Base-by-base conservation (phyloP, 345 rosid species). In the Moricandia arvensis region DNA sequence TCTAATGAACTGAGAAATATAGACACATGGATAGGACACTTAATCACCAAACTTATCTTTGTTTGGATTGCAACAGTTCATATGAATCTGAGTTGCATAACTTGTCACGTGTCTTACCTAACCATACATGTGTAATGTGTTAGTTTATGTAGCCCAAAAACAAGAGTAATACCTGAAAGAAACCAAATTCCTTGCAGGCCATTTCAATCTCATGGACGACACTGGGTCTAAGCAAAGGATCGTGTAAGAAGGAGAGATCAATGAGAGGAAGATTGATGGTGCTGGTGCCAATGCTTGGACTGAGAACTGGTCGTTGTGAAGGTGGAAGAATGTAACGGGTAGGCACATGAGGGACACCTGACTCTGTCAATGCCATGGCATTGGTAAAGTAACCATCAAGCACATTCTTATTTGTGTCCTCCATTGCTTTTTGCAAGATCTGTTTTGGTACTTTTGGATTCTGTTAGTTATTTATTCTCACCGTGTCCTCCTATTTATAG, bases 181-280 rank as follows among this genome's bases (percentile, higher is more conserved):
- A 78, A 59, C 81, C 81, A 72, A 72, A 78, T 9, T 10, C 69
- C 64, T 78, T 78, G 81, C 81, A 78, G 37, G 77, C 77, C 69
- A 66, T 35, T 66, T 67, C 37, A 47, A 78, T 72, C 59, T 72
- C 69, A 72, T 51, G 81, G 69, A 78, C 60, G 47, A 72, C 77
- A 35, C 6, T 3, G 0, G 49, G 37, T 66, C 81, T 30, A 72
- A 59, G 47, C 63, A 72, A 29, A 78, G 77, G 81, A 27, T 78
- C n/a, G 4, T 72, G 73, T 66, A 78, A 72, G 59, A 6, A 11
- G 29, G 76, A 45, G 24, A 78, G 73, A 51, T 78, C 81, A 66
- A 72, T 66, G 69, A 72, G 69, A 66, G 81, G 81, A 72, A 78
- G 81, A 8, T 37, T 26, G 33, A 65, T 65, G 51, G 45, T 34